Percentiles rank a stretch among this genome's conserved stretches.
Evolutionary conservation across 805 yeast genomes (phyloP).

Genomic region (Saccharomycopsis guyanensis): DNA sequence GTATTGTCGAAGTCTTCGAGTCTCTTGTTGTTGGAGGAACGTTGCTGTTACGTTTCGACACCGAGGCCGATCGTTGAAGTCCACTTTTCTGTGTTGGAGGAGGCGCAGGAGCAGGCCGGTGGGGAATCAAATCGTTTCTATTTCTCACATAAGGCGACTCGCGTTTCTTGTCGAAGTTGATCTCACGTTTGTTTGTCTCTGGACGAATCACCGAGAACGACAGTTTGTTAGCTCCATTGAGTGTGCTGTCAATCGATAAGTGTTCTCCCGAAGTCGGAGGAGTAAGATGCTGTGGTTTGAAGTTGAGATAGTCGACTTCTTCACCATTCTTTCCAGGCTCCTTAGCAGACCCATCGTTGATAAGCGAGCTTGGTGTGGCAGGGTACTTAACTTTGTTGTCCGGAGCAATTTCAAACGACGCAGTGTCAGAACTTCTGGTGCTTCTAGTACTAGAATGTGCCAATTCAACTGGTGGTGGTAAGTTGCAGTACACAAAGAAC

Average conservation of each 20-base stretch:
- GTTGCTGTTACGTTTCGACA: slow-evolving; percentile 7
- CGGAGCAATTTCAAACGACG: slow-evolving; percentile 43
- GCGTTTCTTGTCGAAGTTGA: slow-evolving; percentile 74
- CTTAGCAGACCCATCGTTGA: slow-evolving; percentile 32
- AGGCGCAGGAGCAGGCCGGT: slow-evolving; percentile 21
- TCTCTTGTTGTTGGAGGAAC: too few relatives aligned
- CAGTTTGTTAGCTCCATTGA: slow-evolving; percentile 25
- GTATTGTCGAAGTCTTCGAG: slow-evolving; percentile 4
- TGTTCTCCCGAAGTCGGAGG: background rate
- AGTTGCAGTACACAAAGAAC: slow-evolving; percentile 30
- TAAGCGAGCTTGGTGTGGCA: slow-evolving; percentile 61
- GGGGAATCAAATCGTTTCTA: slow-evolving; percentile 35
- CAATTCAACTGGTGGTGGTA: slow-evolving; percentile 21
- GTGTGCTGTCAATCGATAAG: slow-evolving; percentile 1
- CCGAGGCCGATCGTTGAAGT: slow-evolving; percentile 6
- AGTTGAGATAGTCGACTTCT: slow-evolving; percentile 45
- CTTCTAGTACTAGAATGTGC: slow-evolving; percentile 30
- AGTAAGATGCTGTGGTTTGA: slow-evolving; percentile 29
- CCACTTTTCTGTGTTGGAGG: slow-evolving; percentile 6
- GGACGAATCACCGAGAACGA: slow-evolving; percentile 62
- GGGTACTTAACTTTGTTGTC: slow-evolving; percentile 41
- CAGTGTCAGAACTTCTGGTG: slow-evolving; percentile 47
- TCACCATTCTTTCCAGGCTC: slow-evolving; percentile 28
- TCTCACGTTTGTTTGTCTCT: slow-evolving; percentile 52
- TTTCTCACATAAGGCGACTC: slow-evolving; percentile 59